Evolutionary conservation across 441 rosid genomes (phyloP).

Genomic region (Breynia disticha): DNA sequence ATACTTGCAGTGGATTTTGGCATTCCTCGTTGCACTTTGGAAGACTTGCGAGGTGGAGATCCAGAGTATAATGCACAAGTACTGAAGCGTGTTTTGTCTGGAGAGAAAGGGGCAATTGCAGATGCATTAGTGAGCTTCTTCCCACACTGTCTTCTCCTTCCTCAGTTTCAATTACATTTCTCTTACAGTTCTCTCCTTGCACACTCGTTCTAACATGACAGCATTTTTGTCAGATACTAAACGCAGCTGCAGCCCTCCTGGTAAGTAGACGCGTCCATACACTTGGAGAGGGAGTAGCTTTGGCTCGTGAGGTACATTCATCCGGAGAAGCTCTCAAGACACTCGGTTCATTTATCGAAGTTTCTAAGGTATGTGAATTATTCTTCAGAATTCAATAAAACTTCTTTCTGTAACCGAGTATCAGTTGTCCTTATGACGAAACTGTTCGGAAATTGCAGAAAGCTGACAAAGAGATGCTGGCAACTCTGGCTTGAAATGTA

Average conservation of each 20-base stretch:
- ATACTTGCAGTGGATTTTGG: slow-evolving; percentile 69
- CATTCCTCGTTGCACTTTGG: slow-evolving; percentile 77
- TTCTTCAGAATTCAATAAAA: background rate
- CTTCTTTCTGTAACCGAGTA: background rate
- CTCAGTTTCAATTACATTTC: background rate
- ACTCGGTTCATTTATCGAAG: slow-evolving; percentile 52
- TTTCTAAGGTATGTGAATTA: slow-evolving; percentile 37
- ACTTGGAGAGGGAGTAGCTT: slow-evolving; percentile 54
- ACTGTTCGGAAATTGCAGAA: too few species aligned
- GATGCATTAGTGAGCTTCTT: slow-evolving; percentile 60
- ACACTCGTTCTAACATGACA: background rate
- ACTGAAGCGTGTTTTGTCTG: slow-evolving; percentile 55
- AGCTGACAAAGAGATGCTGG: too few species aligned
- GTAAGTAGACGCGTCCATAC: slow-evolving; percentile 50
- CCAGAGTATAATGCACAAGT: slow-evolving; percentile 65
- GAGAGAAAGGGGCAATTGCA: slow-evolving; percentile 73
- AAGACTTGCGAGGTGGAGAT: slow-evolving; percentile 69
- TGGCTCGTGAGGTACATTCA: slow-evolving; percentile 66
- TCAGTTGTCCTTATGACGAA: background rate
- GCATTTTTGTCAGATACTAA: slow-evolving; percentile 46
- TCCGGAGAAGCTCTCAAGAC: slow-evolving; percentile 71
- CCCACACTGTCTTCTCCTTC: background rate
- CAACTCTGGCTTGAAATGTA: too few species aligned
- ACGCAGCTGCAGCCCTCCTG: slow-evolving; percentile 85
- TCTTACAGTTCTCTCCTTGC: slow-evolving; percentile 10